Conservation (phyloP, 257 asterid genomes). For the Verbena officinalis region DNA sequence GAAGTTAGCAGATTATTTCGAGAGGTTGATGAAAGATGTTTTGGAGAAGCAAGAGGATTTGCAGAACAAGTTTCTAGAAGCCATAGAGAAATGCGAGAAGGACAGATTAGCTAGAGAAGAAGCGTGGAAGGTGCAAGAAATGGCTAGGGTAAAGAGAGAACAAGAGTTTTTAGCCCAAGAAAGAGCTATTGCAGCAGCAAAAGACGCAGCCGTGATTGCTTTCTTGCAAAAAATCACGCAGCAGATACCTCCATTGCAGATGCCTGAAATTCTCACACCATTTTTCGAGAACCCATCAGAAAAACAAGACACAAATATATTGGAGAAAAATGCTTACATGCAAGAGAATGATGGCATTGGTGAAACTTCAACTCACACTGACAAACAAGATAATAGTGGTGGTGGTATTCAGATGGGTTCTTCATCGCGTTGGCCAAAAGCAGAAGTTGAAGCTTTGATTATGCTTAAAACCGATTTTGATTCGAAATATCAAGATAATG, state of each 20-base stretch:
- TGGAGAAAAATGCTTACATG: constrained; percentile 29
- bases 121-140: constrained; percentile 69
- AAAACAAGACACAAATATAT: constrained; percentile 24
- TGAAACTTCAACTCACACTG: constrained; percentile 36
- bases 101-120: constrained; percentile 68
- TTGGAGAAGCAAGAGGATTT: constrained; percentile 68
- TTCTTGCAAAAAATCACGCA: constrained; percentile 60
- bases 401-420: constrained; percentile 48
- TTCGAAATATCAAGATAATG: constrained; percentile 56
- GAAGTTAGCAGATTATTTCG: constrained; percentile 56
- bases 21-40: constrained; percentile 65
- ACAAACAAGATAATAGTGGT: constrained; percentile 40
- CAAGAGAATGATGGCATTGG: constrained; percentile 34
- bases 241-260: constrained; percentile 38
- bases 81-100: constrained; percentile 61
- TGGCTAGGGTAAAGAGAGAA: constrained; percentile 65
- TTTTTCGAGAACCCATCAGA: constrained; percentile 33
- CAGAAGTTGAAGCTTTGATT: constrained; percentile 74
- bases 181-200: constrained; percentile 55
- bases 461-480: constrained; percentile 62
- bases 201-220: constrained; percentile 68
- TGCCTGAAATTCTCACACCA: constrained; percentile 42
- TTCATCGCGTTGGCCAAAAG: constrained; percentile 75
- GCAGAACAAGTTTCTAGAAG: constrained; percentile 63
- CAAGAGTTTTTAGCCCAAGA: constrained; percentile 56